Percentiles rank a stretch among this genome's conserved stretches.
Conservation (phyloP, 371 early-diverging fungal species). For the Choanephora cucurbitarum region DNA sequence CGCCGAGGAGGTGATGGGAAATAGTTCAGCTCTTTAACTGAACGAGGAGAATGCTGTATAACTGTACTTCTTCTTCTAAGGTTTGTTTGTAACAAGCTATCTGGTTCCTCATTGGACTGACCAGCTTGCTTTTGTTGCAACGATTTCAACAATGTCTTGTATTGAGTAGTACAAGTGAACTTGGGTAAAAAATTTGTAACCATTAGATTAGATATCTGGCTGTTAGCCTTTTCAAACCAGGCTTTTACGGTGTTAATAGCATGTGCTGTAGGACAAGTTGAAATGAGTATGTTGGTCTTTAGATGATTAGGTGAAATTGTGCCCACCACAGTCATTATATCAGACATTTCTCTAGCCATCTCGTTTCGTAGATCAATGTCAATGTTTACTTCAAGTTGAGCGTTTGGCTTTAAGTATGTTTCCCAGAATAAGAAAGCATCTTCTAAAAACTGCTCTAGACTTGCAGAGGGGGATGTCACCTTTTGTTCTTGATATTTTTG, state of each 20-base stretch:
- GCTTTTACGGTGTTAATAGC: conserved; percentile 25
- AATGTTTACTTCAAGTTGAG: conserved; percentile 49
- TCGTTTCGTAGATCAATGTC: conserved; percentile 28
- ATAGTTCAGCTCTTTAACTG: conserved; percentile 7
- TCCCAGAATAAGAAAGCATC: conserved; percentile 52
- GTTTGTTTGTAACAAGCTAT: background rate
- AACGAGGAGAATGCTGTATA: background rate
- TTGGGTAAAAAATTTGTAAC: conserved; percentile 66
- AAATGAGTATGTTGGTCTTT: conserved; percentile 12
- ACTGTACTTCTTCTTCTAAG: background rate
- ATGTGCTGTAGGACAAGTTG: conserved; percentile 7
- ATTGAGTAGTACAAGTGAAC: conserved; percentile 58
- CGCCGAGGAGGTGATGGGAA: conserved; percentile 25
- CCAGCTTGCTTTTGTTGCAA: background rate
- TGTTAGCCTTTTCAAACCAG: conserved; percentile 58
- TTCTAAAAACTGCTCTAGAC: conserved; percentile 32
- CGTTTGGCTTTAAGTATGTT: conserved; percentile 43
- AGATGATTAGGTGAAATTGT: background rate
- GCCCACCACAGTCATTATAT: conserved; percentile 15
- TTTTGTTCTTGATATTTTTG: conserved; percentile 12
- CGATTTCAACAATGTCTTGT: conserved; percentile 16
- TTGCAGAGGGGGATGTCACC: conserved; percentile 1
- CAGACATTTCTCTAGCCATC: conserved; percentile 32
- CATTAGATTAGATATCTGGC: conserved; percentile 61
- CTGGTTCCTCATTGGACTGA: background rate